These are phyloP conservation scores for Trypanosoma congolense DNA, from an alignment of 208 protist genomes.

Conservation along the genomic window DNA sequence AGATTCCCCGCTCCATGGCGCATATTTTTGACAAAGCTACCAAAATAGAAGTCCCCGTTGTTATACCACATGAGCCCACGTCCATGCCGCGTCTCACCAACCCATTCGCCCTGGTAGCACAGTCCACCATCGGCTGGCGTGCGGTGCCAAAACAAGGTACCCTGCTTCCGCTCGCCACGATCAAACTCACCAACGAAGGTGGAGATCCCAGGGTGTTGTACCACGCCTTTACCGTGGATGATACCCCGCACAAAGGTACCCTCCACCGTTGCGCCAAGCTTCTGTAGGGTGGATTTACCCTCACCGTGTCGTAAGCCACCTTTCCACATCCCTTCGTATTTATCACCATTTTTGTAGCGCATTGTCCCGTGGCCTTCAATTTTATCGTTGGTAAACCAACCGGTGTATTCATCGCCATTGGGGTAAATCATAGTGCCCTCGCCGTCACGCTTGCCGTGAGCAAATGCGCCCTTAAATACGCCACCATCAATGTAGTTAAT, in stretches of 20 bases:
- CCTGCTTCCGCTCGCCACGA: slow-evolving; percentile 57
- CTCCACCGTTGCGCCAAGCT: slow-evolving; percentile 59
- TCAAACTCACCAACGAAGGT: slow-evolving; percentile 78
- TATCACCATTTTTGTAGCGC: slow-evolving; percentile 37
- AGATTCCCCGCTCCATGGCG: slow-evolving; percentile 75
- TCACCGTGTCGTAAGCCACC: slow-evolving; percentile 81
- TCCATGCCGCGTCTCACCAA: slow-evolving; percentile 73
- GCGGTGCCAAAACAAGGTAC: slow-evolving; percentile 75
- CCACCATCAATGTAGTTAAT: slow-evolving; percentile 55
- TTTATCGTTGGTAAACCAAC: slow-evolving; percentile 54
- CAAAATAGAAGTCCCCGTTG: slow-evolving; percentile 81
- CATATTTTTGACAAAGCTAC: slow-evolving; percentile 53
- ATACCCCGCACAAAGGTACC: slow-evolving; percentile 80
- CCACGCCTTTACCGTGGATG: slow-evolving; percentile 75
- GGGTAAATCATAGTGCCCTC: slow-evolving; percentile 73
- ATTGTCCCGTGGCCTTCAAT: slow-evolving; percentile 56
- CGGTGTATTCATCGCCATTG: slow-evolving; percentile 87
- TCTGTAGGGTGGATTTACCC: slow-evolving; percentile 77
- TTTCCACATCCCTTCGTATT: slow-evolving; percentile 66
- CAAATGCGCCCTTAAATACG: slow-evolving; percentile 69
- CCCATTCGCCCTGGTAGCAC: slow-evolving; percentile 89
- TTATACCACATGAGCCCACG: slow-evolving; percentile 77
- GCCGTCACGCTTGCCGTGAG: slow-evolving; percentile 59
- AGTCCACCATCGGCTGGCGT: slow-evolving; percentile 5
- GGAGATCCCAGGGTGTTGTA: slow-evolving; percentile 57